Evolutionary conservation across 2,329 filamentous ascomycete species (phyloP).

Genomic region (Tolypocladium sp.): DNA sequence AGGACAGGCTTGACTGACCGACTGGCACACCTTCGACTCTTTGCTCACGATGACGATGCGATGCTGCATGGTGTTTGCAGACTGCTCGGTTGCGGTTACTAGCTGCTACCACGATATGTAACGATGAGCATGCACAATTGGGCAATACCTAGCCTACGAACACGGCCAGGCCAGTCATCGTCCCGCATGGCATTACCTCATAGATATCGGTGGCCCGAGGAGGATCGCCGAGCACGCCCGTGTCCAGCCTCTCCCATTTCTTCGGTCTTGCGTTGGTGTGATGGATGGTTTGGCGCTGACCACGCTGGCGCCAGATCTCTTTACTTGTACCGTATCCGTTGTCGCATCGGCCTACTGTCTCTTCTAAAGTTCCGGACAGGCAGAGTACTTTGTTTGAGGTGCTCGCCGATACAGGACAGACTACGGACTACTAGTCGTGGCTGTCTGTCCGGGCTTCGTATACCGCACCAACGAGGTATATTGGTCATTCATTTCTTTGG

Average conservation of each 20-base stretch:
- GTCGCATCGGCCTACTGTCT: background rate
- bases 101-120: background rate
- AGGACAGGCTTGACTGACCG: background rate
- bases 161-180: background rate
- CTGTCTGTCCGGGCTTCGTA: background rate
- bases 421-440: background rate
- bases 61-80: background rate
- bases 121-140: background rate
- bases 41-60: background rate
- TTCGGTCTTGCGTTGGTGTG: background rate
- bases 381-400: background rate
- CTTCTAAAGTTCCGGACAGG: background rate
- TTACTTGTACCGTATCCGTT: background rate
- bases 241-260: background rate
- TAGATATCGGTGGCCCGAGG: slow-evolving; percentile 2
- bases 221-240: slow-evolving; percentile 2
- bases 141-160: background rate
- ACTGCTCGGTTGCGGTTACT: background rate
- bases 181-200: slow-evolving; percentile 7
- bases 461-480: background rate
- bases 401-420: too few species aligned
- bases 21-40: background rate
- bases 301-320: background rate
- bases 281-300: background rate
- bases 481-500: background rate